These are phyloP conservation scores for Endotrypanum monterogeii DNA, from an alignment of 208 protist genomes.

Conservation along the genomic window DNA sequence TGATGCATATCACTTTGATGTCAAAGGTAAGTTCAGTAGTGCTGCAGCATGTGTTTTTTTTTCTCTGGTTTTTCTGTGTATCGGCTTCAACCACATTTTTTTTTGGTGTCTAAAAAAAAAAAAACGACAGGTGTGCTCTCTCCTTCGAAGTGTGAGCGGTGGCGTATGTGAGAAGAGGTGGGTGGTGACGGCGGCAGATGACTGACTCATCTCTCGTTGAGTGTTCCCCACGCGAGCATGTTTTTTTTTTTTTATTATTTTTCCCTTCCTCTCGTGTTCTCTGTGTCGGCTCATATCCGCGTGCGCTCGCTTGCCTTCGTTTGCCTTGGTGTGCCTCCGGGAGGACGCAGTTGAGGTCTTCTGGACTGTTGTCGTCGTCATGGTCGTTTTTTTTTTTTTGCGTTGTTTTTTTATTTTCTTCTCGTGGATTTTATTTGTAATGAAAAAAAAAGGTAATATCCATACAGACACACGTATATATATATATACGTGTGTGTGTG, in stretches of 20 bases:
- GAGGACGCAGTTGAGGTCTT: not conserved
- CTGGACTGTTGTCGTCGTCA: too few relatives aligned
- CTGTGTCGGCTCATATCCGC: not conserved
- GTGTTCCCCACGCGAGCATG: too few relatives aligned
- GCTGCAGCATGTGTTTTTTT: not conserved
- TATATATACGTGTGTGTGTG: too few relatives aligned
- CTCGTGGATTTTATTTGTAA: not conserved
- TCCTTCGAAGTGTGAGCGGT: not conserved
- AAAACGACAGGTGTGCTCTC: too few relatives aligned
- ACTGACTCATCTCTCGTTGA: too few relatives aligned
- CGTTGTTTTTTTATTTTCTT: not conserved
- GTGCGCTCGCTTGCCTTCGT: too few relatives aligned
- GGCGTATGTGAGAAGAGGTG: not conserved
- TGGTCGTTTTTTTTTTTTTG: slow-evolving; percentile 17
- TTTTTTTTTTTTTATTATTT: not conserved
- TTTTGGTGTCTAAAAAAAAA: too few relatives aligned
- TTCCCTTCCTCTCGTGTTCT: not conserved
- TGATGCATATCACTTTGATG: not conserved
- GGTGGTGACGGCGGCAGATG: not conserved
- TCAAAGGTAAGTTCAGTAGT: not conserved
- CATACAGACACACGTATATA: too few relatives aligned
- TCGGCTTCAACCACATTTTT: too few relatives aligned
- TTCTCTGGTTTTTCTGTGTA: not conserved
- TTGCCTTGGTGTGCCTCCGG: not conserved
- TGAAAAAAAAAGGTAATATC: slow-evolving; percentile 8